Base-by-base conservation (phyloP, 1,284 basidiomycete genomes). In the Omphalotus olearius region DNA sequence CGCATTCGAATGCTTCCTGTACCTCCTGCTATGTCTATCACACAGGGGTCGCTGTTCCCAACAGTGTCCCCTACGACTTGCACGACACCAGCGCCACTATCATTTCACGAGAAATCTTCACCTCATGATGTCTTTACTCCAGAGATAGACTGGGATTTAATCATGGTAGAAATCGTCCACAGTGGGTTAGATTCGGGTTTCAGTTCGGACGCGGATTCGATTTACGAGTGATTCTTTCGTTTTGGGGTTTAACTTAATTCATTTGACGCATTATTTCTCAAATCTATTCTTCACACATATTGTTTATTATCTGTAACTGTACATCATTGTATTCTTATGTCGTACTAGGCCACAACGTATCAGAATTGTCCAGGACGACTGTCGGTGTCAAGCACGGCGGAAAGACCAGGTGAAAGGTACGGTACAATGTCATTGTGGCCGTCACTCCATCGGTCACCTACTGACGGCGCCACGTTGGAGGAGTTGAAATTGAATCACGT, bases 131-230 rank as follows among this genome's bases (percentile, higher is more conserved):
- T 9, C 9, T 58, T 62, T 0, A 51, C 55, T 30, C 54, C 59
- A 33, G 62, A 60, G 33, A 58, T 69, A 13, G 67, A 69, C 46
- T 69, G 67, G 67, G 68, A 69, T 44, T 52, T 37, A n/a, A 68
- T 69, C 37, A 55, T 60, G 53, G 46, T 56, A 13, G 57, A 56
- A 55, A 26, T 45, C n/a, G 30, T 47, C 25, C 39, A 45, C 17
- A 47, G 51, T 39, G 20, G 40, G 26, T 36, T 41, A n/a, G 18
- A 47, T 36, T 18, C 18, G 5, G 18, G 30, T 25, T 33, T 33
- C 30, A 33, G 30, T 13, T 35, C 33, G 14, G 48, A 50, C 33
- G 48, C 48, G 20, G 48, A 50, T 33, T 43, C 40, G 16, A 50
- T 50, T 14, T 50, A 50, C 41, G 30, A 33, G 30, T 33, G 30